Evolutionary conservation across 805 yeast species (phyloP), one percentile per base, ranked within the genome.

Genomic region (Wickerhamiella kurtzmanii): DNA sequence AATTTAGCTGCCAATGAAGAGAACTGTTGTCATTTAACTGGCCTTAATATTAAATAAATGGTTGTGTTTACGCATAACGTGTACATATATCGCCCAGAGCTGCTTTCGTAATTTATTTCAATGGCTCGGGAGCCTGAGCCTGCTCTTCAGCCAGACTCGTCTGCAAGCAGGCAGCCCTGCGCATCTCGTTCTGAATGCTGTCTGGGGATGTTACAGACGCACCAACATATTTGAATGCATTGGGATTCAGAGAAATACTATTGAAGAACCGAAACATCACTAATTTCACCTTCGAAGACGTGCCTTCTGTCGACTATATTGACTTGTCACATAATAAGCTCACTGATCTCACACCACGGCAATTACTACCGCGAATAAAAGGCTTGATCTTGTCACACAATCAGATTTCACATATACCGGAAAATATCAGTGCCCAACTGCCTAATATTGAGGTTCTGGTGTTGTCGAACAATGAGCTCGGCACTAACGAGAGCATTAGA

Each of bases 321-420:
- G 96, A 89, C 60, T 59, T 89, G 28, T 76, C 89, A 0, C 79
- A 81, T 57, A 89, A 89, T 62, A 80, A 76, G 32, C 64, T 89
- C n/a, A 62, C 70, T 1, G 69, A 68, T 2, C 53, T 89, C 4
- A 69, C 72, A 15, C 69, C 66, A 56, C 68, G 74, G 35, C 84
- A 80, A 0, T 56, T 49, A 18, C 57, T 72, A 37, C 44, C 46
- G 28, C 71, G 69, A 37, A 56, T 74, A 44, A 70, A 69, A 40
- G 73, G 80, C 0, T 55, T 89, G 2, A 65, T 87, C 6, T 54
- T 79, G 19, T 80, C 82, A 0, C 72, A 76, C 49, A 89, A 89
- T 60, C 65, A 73, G 50, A 75, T 87, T 2, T 6, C 35, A 5
- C 22, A 16, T 22, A 8, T 28, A 22, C 3, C 51, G 66, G 2